These are phyloP conservation scores for Paramecium primaurelia DNA, from an alignment of 73 alveolate species.

Conservation along the genomic window DNA sequence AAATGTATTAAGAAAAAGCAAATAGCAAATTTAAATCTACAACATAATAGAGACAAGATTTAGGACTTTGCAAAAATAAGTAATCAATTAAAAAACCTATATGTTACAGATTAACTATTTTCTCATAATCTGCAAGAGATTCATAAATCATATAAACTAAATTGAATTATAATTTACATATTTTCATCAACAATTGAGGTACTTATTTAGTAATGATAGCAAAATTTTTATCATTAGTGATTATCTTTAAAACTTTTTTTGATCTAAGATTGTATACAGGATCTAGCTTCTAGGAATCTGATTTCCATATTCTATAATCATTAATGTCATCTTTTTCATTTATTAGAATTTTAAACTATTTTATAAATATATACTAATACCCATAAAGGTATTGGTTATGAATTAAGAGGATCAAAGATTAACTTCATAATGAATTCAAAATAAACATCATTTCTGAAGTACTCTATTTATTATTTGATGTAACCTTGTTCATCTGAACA, in stretches of 20 bases:
- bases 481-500: background rate
- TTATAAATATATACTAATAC: background rate
- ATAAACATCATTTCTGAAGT: background rate
- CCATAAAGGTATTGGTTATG: background rate
- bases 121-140: background rate
- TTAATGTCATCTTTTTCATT: background rate
- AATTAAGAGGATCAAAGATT: background rate
- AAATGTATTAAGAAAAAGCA: background rate
- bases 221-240: background rate
- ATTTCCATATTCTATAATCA: constrained; percentile 6
- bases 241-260: background rate
- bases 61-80: background rate
- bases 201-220: background rate
- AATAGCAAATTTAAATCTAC: background rate
- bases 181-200: background rate
- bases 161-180: background rate
- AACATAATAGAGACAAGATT: background rate
- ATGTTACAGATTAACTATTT: background rate
- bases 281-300: background rate
- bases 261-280: background rate
- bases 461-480: background rate
- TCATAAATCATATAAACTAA: background rate
- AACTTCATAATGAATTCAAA: background rate
- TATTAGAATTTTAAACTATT: background rate
- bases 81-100: background rate